Percentiles rank a stretch among this genome's conserved stretches.
Evolutionary conservation across 2,329 filamentous ascomycete genomes (phyloP).

Genomic region (Allantophomopsis cytisporea): DNA sequence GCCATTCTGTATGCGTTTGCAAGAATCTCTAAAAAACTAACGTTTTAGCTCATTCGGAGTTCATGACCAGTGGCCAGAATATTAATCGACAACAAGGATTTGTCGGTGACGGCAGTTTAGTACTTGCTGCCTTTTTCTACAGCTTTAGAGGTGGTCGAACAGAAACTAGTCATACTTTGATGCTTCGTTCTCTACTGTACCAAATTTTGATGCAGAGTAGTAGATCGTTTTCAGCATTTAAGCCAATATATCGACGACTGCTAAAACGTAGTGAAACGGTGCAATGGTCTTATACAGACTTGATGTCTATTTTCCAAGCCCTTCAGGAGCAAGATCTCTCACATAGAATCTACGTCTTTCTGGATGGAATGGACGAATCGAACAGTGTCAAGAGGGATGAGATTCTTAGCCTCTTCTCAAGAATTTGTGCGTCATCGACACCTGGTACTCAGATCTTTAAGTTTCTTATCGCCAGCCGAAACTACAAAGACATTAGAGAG

Average conservation of each 20-base stretch:
- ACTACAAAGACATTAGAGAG: not conserved
- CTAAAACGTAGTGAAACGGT: not conserved
- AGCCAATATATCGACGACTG: not conserved
- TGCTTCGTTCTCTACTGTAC: slow-evolving; percentile 7
- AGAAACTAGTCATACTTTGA: slow-evolving; percentile 4
- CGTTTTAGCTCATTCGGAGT: too few species aligned
- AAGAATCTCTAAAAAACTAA: too few species aligned
- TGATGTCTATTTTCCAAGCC: not conserved
- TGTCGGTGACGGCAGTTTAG: not conserved
- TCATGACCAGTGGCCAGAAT: too few species aligned
- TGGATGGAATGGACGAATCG: slow-evolving; percentile 8
- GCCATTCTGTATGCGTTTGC: too few species aligned
- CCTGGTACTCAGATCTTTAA: not conserved
- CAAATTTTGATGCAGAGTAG: slow-evolving; percentile 3
- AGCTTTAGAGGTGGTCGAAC: slow-evolving; percentile 3
- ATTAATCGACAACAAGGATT: not conserved
- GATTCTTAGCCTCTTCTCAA: slow-evolving; percentile 2
- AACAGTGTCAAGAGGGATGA: slow-evolving; percentile 1
- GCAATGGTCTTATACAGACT: slow-evolving; percentile 1
- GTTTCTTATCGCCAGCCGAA: not conserved
- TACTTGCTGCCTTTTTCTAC: slow-evolving; percentile 7
- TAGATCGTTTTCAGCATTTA: slow-evolving; percentile 3
- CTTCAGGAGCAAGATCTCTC: not conserved
- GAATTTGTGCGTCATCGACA: not conserved
- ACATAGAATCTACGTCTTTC: slow-evolving; percentile 2